These are phyloP conservation scores for Xylariaceae sp. DNA, from an alignment of 2,329 filamentous ascomycete species.

Conservation along the genomic window DNA sequence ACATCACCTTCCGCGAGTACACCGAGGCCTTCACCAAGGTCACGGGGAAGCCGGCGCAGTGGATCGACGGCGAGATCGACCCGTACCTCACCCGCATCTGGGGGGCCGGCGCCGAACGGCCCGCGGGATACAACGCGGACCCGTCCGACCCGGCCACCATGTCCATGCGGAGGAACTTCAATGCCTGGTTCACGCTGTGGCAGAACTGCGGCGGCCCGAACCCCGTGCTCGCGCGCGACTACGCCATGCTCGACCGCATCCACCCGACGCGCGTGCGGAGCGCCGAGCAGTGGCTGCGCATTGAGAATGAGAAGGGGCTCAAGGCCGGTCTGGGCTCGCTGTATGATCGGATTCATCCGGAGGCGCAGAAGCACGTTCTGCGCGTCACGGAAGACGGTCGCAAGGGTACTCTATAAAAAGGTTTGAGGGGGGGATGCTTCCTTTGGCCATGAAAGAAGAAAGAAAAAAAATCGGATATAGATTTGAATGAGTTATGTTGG, in stretches of 20 bases:
- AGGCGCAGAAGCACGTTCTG: constrained; percentile 18
- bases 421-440: neutral
- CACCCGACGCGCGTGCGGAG: constrained; percentile 43
- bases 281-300: constrained; percentile 44
- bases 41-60: constrained; percentile 38
- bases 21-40: constrained; percentile 39
- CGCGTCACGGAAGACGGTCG: constrained; percentile 24
- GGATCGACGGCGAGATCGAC: constrained; percentile 34
- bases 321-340: constrained; percentile 26
- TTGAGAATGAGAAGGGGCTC: constrained; percentile 33
- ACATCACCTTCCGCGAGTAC: constrained; percentile 37
- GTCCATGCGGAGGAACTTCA: constrained; percentile 44
- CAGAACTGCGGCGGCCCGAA: constrained; percentile 36
- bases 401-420: constrained; percentile 15
- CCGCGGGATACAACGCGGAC: constrained; percentile 36
- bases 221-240: constrained; percentile 41
- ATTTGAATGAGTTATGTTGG: too few relatives aligned
- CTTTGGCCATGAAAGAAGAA: too few relatives aligned
- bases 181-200: constrained; percentile 46
- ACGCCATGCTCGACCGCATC: constrained; percentile 46
- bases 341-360: constrained; percentile 31
- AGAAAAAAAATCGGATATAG: too few relatives aligned
- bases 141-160: constrained; percentile 30
- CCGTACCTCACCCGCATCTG: constrained; percentile 30
- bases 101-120: constrained; percentile 17